Base-by-base conservation (phyloP, 306 rosid species). In the Vigna reflexopilosa region DNA sequence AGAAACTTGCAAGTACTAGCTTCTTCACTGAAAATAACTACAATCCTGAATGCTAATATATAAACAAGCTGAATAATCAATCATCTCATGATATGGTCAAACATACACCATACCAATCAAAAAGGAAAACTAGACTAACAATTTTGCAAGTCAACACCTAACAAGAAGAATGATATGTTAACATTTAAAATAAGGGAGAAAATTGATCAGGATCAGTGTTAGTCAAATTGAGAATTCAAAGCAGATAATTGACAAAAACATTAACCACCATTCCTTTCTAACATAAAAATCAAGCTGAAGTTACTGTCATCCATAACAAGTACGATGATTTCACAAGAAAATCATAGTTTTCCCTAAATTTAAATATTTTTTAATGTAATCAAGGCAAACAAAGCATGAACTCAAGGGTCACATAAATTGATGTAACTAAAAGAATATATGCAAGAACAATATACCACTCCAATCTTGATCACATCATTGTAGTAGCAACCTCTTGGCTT, bases 381-480 rank as follows among this genome's bases (percentile, higher is more conserved):
- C 61, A 28, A 52, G 68, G 20, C 0, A 59, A 48, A 57, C 62
- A 48, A 45, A 68, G 47, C 40, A 68, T 13, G 28, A 68, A 55
- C 7, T 56, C 32, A 26, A 12, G 15, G 55, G 70, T 6, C 47
- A 22, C 55, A 66, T 28, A 66, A 57, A 55, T 17, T 16, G 11
- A 28, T 9, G 55, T 34, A 34, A 34, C 38, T 30, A 30, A 5
- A 34, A 52, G 56, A 52, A 72, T 26, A 65, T n/a, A 63, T 6
- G 13, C 44, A 80, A 52, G 73, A 63, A 14, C 9, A 61, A n/a
- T 9, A 62, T 26, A 49, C n/a, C 70, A 71, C 38, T 71, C 34
- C 61, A 62, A 66, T 19, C 16, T 77, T 26, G 57, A 44, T n/a
- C 67, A n/a, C 38, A 10, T 49, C 45, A 69, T 55, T 10, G 20